Evolutionary conservation across 805 yeast genomes (phyloP).

Genomic region (Teunomyces stri): DNA sequence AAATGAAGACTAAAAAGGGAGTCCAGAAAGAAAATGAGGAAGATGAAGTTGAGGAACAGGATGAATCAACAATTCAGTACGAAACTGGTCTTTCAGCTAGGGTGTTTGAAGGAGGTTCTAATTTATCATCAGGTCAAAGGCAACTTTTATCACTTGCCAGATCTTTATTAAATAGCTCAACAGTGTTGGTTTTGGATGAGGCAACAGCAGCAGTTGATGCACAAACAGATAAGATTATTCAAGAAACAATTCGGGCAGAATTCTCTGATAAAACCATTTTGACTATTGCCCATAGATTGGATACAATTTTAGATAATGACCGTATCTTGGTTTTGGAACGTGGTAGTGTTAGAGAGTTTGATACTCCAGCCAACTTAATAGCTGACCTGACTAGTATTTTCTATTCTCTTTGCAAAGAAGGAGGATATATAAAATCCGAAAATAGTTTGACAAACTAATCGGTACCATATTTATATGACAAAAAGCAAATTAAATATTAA

Average conservation of each 20-base stretch:
- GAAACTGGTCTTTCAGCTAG: slow-evolving; percentile 15
- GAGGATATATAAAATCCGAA: slow-evolving; percentile 6
- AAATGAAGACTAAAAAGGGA: slow-evolving; percentile 18
- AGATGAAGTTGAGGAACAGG: background rate
- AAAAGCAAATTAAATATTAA: no score
- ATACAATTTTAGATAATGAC: slow-evolving; percentile 27
- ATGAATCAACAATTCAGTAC: background rate
- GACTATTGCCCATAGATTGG: slow-evolving; percentile 28
- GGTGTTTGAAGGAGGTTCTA: slow-evolving; percentile 24
- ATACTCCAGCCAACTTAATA: slow-evolving; percentile 11
- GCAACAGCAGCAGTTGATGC: slow-evolving; percentile 37
- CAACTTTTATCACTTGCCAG: slow-evolving; percentile 25
- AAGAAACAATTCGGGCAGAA: slow-evolving; percentile 23
- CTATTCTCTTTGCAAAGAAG: slow-evolving; percentile 12
- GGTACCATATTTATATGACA: background rate
- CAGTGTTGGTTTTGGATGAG: slow-evolving; percentile 21
- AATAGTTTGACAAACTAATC: background rate
- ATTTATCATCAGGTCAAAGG: slow-evolving; percentile 24
- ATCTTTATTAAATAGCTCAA: slow-evolving; percentile 19
- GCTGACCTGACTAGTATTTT: slow-evolving; percentile 6
- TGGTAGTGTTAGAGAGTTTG: slow-evolving; percentile 22
- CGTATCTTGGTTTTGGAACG: slow-evolving; percentile 22
- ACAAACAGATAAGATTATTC: slow-evolving; percentile 27
- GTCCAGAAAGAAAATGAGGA: slow-evolving; percentile 1
- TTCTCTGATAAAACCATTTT: slow-evolving; percentile 25